Percentiles rank a stretch among this genome's conserved stretches.
These are phyloP conservation scores for Cryptococcus deneoformans DNA, from an alignment of 1,284 basidiomycete species.

Conservation along the genomic window DNA sequence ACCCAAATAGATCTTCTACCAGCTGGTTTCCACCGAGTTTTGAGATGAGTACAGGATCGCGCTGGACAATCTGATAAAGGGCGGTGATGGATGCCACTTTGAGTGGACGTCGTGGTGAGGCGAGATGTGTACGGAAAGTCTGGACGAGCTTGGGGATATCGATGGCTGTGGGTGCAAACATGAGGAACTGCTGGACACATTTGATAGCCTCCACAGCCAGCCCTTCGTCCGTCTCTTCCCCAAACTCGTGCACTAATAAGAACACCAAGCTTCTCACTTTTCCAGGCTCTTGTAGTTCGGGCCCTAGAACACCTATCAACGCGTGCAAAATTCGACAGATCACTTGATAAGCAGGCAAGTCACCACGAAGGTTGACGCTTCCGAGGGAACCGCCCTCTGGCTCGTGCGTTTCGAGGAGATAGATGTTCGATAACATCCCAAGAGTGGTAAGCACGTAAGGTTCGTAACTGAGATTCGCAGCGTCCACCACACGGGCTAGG, in stretches of 20 bases:
- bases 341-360: constrained; percentile 86
- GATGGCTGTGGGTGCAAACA: constrained; percentile 85
- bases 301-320: constrained; percentile 88
- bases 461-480: constrained; percentile 87
- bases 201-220: constrained; percentile 91
- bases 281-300: constrained; percentile 87
- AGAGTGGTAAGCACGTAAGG: constrained; percentile 86
- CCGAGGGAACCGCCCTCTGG: constrained; percentile 83
- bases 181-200: constrained; percentile 92
- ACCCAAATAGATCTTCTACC: constrained; percentile 90
- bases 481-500: constrained; percentile 81
- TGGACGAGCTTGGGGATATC: constrained; percentile 73
- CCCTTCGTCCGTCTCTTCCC: constrained; percentile 79
- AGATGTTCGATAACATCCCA: constrained; percentile 87
- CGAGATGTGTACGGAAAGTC: constrained; percentile 69
- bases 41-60: constrained; percentile 88
- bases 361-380: constrained; percentile 83
- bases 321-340: constrained; percentile 91
- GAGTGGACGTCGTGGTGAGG: constrained; percentile 73
- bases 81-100: constrained; percentile 94
- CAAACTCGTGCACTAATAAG: constrained; percentile 81
- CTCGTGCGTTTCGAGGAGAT: constrained; percentile 89
- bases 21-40: constrained; percentile 89
- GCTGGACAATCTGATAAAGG: constrained; percentile 94
- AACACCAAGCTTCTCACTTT: constrained; percentile 78